Evolutionary conservation across 1,284 basidiomycete genomes (phyloP).

Genomic region (Somion occarium): DNA sequence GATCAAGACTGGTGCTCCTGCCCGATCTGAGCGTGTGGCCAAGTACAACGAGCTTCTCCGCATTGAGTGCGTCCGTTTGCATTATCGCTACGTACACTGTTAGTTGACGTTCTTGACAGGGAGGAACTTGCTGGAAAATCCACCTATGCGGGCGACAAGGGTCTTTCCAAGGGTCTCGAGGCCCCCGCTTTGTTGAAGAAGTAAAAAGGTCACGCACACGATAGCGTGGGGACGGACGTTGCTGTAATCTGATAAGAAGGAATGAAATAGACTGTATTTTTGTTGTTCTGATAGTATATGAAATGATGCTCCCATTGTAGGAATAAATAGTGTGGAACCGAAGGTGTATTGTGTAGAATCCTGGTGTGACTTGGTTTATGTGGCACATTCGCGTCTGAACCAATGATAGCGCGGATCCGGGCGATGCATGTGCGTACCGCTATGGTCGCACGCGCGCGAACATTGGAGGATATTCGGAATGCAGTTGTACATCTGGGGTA

Average conservation of each 20-base stretch:
- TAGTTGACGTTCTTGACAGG: slow-evolving; percentile 34
- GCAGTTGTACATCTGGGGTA: background rate
- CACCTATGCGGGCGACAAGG: slow-evolving; percentile 74
- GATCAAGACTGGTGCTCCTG: slow-evolving; percentile 98
- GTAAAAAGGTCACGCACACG: slow-evolving; percentile 21
- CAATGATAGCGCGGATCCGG: background rate
- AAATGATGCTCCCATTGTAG: background rate
- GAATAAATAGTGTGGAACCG: background rate
- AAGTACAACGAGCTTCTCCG: slow-evolving; percentile 91
- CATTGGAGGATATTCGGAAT: background rate
- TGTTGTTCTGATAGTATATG: background rate
- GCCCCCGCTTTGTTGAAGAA: slow-evolving; percentile 75
- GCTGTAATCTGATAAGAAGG: background rate
- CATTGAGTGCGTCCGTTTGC: slow-evolving; percentile 66
- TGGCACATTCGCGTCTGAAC: background rate
- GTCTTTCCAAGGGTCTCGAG: slow-evolving; percentile 71
- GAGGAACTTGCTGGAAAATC: slow-evolving; percentile 70
- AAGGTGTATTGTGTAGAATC: background rate
- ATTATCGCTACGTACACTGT: slow-evolving; percentile 10
- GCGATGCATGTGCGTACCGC: background rate
- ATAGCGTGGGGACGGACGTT: background rate
- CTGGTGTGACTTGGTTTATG: background rate
- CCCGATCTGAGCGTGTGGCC: slow-evolving; percentile 89
- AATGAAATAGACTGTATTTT: background rate
- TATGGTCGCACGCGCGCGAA: background rate